Percentiles rank a stretch among this genome's conserved stretches.
These are phyloP conservation scores for Madurella mycetomatis DNA, from an alignment of 2,329 filamentous ascomycete species.

Conservation along the genomic window DNA sequence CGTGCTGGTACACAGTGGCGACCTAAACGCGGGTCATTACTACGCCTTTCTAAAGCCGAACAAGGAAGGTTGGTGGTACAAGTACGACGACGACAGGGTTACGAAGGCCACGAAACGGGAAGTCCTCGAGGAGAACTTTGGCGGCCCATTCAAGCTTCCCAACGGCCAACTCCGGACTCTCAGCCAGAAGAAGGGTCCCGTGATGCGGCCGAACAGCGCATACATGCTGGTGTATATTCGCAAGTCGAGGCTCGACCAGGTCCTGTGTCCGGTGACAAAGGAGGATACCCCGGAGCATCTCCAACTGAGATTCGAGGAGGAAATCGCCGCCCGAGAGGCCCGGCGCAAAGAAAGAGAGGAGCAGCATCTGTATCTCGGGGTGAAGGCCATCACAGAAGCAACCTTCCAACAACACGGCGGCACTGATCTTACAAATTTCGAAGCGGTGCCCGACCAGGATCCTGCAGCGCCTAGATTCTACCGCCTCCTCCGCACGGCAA, in stretches of 20 bases:
- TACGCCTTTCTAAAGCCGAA: slow-evolving; percentile 94
- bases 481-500: slow-evolving; percentile 69
- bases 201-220: slow-evolving; percentile 72
- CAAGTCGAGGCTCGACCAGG: slow-evolving; percentile 75
- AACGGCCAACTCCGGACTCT: slow-evolving; percentile 44
- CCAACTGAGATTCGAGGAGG: slow-evolving; percentile 76
- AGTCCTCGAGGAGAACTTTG: slow-evolving; percentile 93
- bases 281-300: slow-evolving; percentile 79
- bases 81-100: slow-evolving; percentile 94
- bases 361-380: slow-evolving; percentile 84
- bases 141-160: slow-evolving; percentile 68
- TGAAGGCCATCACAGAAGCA: slow-evolving; percentile 75
- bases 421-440: slow-evolving; percentile 74
- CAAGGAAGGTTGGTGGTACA: slow-evolving; percentile 93
- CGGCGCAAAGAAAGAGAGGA: slow-evolving; percentile 87
- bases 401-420: slow-evolving; percentile 78
- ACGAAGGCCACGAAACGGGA: slow-evolving; percentile 90
- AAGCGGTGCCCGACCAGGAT: slow-evolving; percentile 52
- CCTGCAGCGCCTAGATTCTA: slow-evolving; percentile 68
- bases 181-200: slow-evolving; percentile 52
- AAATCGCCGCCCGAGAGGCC: slow-evolving; percentile 70
- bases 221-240: slow-evolving; percentile 99
- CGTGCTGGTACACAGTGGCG: slow-evolving; percentile 92
- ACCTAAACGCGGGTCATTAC: slow-evolving; percentile 95
- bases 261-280: slow-evolving; percentile 71